Evolutionary conservation across 176 grass and related monocot species (phyloP).

Genomic region (Juncus effusus): DNA sequence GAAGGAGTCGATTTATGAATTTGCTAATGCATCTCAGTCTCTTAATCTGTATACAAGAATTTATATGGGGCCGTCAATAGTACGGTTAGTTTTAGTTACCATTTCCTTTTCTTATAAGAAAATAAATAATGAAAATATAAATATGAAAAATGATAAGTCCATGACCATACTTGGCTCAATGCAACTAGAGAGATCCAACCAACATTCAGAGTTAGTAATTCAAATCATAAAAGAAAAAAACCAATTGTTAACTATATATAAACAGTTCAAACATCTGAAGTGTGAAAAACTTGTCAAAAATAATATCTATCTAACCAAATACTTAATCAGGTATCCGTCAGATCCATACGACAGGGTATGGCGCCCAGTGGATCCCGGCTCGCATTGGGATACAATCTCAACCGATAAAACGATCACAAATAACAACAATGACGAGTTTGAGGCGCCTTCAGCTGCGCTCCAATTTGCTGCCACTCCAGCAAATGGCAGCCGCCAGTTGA

Average conservation of each 20-base stretch:
- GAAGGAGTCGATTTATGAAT: constrained; percentile 5
- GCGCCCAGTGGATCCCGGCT: not conserved
- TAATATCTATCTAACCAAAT: too few species aligned
- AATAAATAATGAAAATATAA: not conserved
- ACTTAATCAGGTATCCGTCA: constrained; percentile 25
- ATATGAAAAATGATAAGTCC: too few species aligned
- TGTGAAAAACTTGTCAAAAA: too few species aligned
- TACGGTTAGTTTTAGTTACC: not conserved
- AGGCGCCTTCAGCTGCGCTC: constrained; percentile 19
- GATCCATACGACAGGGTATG: constrained; percentile 28
- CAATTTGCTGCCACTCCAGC: constrained; percentile 13
- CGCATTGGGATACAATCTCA: constrained; percentile 3
- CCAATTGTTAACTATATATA: too few species aligned
- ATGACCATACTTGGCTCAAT: too few species aligned
- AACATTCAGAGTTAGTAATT: too few species aligned
- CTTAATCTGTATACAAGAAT: not conserved
- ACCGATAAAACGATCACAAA: not conserved
- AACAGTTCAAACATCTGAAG: too few species aligned
- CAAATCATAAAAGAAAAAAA: too few species aligned
- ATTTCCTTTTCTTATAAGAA: too few species aligned
- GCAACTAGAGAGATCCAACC: too few species aligned
- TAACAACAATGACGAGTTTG: not conserved
- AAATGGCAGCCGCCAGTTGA: not conserved
- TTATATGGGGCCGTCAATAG: not conserved
- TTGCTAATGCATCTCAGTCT: constrained; percentile 11